Conservation (phyloP, 768 basidiomycete genomes). For the Leccinum variicolor region DNA sequence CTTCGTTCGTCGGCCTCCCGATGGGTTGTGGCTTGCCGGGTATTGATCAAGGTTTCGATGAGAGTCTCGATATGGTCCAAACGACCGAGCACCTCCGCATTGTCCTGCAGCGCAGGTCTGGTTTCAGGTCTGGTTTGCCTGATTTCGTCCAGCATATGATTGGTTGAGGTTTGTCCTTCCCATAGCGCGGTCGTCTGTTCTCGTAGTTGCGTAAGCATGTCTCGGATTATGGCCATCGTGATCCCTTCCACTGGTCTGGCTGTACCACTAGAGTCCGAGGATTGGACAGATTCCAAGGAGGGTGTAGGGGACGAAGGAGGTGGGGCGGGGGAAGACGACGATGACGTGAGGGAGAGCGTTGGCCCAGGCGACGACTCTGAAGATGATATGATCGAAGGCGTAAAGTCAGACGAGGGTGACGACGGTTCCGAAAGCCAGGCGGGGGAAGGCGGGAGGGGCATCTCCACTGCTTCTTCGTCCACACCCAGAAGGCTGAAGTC, state of each 20-base stretch:
- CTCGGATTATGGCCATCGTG: constrained; percentile 44
- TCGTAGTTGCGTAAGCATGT: constrained; percentile 54
- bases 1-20: constrained; percentile 6
- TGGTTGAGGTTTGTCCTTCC: constrained; percentile 59
- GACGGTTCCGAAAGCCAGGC: constrained; percentile 35
- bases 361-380: constrained; percentile 34
- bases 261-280: constrained; percentile 34
- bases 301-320: constrained; percentile 37
- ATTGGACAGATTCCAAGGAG: constrained; percentile 13
- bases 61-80: constrained; percentile 25
- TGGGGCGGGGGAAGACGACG: constrained; percentile 31
- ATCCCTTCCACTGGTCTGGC: constrained; percentile 34
- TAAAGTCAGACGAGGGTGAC: constrained; percentile 24
- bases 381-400: constrained; percentile 34
- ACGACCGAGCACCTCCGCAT: constrained; percentile 37
- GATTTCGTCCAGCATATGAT: constrained; percentile 61
- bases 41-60: constrained; percentile 11
- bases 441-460: constrained; percentile 33
- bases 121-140: constrained; percentile 43
- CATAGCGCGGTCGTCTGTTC: constrained; percentile 57
- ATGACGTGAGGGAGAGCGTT: constrained; percentile 39
- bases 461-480: constrained; percentile 24
- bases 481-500: constrained; percentile 48
- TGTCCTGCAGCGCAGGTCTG: constrained; percentile 38
- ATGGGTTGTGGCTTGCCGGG: constrained; percentile 1